Evolutionary conservation across 2,329 filamentous ascomycete species (phyloP), one percentile per base, ranked within the genome.

Genomic region (Didymella exigua): DNA sequence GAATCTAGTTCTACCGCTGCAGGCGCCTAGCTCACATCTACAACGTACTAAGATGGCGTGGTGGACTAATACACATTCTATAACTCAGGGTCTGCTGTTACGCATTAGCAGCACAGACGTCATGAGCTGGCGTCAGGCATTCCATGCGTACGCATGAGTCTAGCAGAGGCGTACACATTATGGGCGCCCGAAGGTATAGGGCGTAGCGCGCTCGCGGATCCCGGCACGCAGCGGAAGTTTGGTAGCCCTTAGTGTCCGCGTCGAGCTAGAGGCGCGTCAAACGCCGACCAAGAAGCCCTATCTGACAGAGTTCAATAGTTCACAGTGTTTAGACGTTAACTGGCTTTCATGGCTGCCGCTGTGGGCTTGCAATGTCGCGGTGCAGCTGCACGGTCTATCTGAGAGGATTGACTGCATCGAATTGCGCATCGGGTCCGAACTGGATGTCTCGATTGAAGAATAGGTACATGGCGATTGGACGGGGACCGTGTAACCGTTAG

Each of bases 161-260:
- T 9, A 16, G 29, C 36, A 41, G 13, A 23, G 16, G 19, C 21
- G 24, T 44, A 46, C 29, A 10, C 24, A 6, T 11, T 19, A 19
- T 38, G 36, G 21, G 21, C 8, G 21, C 21, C 18, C 13, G 6
- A 38, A n/a, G 11, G 41, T 45, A 40, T 30, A 48, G 19, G 43
- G 50, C 50, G 33, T 54, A 46, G 46, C 46, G 42, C 26, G 19
- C n/a, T 33, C 18, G 47, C 30, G 36, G 42, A 42, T 41, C 47
- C 26, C 42, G 41, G 41, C n/a, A 27, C 29, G 33, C 23, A 19
- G 13, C 23, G 27, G 16, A 41, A 46, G 27, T 49, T 55, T 46
- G 46, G 41, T 42, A 33, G 36, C 36, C 45, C 41, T 49, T 55
- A 49, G 46, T 21, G 41, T 49, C 41, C 46, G 30, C 46, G 14